Conservation (phyloP, 2,329 filamentous ascomycete genomes). For the Blumeria hordei region DNA sequence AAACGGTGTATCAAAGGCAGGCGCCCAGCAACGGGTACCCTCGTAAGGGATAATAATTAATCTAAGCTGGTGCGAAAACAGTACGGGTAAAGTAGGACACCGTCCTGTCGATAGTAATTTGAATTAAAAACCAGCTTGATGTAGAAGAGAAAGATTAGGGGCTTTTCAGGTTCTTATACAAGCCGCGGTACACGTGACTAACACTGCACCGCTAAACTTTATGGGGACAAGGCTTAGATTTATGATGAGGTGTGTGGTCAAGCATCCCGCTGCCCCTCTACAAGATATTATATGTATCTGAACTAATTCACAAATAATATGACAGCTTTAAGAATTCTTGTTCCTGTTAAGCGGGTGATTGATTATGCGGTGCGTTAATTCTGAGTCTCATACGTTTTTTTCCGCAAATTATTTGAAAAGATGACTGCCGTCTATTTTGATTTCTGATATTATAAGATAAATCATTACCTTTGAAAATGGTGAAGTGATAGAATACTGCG, state of each 20-base stretch:
- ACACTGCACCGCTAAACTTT: background rate
- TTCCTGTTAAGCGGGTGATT: slow-evolving; percentile 62
- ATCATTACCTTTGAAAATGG: too few species aligned
- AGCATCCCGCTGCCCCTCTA: background rate
- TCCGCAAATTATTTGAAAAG: background rate
- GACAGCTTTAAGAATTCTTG: slow-evolving; percentile 47
- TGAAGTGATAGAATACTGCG: too few species aligned
- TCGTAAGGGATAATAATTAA: background rate
- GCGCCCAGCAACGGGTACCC: background rate
- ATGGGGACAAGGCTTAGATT: background rate
- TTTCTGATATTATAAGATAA: too few species aligned
- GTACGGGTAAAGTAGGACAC: background rate
- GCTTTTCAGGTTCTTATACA: too few species aligned
- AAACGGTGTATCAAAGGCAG: background rate
- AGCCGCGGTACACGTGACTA: background rate
- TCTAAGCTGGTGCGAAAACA: background rate
- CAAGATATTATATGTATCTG: background rate
- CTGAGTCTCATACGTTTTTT: background rate
- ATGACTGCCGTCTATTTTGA: too few species aligned
- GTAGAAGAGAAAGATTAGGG: rapidly evolving
- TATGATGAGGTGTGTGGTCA: background rate
- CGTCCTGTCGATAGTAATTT: background rate
- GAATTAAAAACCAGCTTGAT: background rate
- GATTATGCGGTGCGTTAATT: slow-evolving; percentile 49
- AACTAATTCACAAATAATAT: slow-evolving; percentile 15